Evolutionary conservation across 305 asterid species (phyloP).

Genomic region (Solanum hybrid): DNA sequence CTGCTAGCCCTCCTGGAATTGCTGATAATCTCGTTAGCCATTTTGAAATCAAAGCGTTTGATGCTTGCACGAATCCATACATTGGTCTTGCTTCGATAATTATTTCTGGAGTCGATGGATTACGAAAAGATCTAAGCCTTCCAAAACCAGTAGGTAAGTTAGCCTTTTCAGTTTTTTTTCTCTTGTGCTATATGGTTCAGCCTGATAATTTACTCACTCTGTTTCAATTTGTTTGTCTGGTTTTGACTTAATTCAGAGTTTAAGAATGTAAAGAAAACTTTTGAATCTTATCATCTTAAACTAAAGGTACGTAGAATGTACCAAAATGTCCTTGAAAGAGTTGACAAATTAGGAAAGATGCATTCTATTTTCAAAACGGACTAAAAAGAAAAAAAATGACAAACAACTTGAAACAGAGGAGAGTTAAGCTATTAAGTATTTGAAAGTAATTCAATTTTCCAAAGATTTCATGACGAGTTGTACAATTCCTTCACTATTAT

Average conservation of each 20-base stretch:
- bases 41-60: constrained; percentile 76
- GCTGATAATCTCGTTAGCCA: constrained; percentile 61
- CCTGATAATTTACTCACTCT: neutral
- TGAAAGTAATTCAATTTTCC: neutral
- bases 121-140: constrained; percentile 38
- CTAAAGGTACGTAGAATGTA: neutral
- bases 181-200: constrained; percentile 3
- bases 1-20: constrained; percentile 85
- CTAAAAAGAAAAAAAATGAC: too few species aligned
- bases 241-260: neutral
- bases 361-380: neutral
- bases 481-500: neutral
- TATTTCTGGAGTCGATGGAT: constrained; percentile 76
- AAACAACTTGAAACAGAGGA: neutral
- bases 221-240: neutral
- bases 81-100: constrained; percentile 69
- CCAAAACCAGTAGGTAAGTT: constrained; percentile 80
- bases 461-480: neutral
- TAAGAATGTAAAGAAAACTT: neutral
- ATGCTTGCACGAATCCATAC: constrained; percentile 86
- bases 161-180: neutral
- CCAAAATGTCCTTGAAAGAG: neutral
- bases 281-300: neutral
- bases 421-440: neutral
- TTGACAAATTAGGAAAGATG: neutral